phyloP scores from a whole-genome alignment of 208 protist species.

The Leishmania tarentolae region DNA sequence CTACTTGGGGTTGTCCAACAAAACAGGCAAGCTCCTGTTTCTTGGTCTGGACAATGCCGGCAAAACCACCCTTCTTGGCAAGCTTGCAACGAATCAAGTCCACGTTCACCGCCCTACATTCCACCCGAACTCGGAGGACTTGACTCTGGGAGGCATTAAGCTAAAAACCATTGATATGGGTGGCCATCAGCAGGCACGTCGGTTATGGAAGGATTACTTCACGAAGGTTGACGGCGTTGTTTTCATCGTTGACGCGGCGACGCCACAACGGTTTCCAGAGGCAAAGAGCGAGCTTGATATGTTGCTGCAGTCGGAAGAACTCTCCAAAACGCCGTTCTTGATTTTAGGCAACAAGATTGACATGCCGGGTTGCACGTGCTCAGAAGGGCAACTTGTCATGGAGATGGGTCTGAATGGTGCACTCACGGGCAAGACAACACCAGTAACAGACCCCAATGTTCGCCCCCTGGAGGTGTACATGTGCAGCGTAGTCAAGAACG shows the following conservation, averaged over 20 bases:
- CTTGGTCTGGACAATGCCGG: conserved; percentile 99
- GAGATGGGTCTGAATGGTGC: conserved; percentile 92
- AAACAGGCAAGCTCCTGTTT: conserved; percentile 97
- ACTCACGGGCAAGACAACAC: conserved; percentile 95
- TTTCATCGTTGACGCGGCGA: conserved; percentile 98
- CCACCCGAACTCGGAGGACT: conserved; percentile 96
- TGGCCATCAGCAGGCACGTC: conserved; percentile 97
- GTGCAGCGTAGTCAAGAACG: conserved; percentile 98
- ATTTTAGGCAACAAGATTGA: conserved; percentile 99
- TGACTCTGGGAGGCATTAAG: conserved; percentile 98
- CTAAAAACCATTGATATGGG: conserved; percentile 99
- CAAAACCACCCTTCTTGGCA: conserved; percentile 99
- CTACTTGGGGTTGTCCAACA: conserved; percentile 91
- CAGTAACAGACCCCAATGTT: conserved; percentile 76
- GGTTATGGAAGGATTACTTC: conserved; percentile 99
- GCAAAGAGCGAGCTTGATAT: conserved; percentile 96
- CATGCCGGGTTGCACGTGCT: conserved; percentile 84
- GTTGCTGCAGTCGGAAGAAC: conserved; percentile 94
- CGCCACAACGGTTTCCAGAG: conserved; percentile 96
- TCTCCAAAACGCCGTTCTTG: conserved; percentile 97
- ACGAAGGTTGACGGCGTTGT: conserved; percentile 98
- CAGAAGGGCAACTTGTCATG: conserved; percentile 94
- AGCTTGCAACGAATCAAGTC: conserved; percentile 89
- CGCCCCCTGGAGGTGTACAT: conserved; percentile 99
- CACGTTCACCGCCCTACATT: conserved; percentile 91